Conservation (phyloP, 495 filamentous ascomycete species). For the Aspergillus carlsbadensis region DNA sequence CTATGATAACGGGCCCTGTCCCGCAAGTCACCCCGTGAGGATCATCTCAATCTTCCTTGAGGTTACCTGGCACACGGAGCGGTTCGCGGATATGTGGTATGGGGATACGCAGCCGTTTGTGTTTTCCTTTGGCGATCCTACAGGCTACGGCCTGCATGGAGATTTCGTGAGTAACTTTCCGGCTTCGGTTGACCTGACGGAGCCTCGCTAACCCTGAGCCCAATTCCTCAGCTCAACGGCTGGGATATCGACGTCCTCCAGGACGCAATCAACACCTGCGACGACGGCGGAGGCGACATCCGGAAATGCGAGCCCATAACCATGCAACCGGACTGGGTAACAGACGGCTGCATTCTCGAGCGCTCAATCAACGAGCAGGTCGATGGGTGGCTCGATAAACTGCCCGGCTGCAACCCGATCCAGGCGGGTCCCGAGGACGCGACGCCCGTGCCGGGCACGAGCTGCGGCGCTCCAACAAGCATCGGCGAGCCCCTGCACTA, state of each 20-base stretch:
- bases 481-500: constrained; percentile 7
- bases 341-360: constrained; percentile 4
- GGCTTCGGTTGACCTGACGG: too few relatives aligned
- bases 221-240: constrained; percentile 7
- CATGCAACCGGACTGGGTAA: neutral
- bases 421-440: constrained; percentile 4
- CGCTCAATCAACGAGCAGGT: constrained; percentile 7
- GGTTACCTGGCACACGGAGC: constrained; percentile 60
- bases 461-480: neutral
- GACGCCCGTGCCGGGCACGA: neutral
- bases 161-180: constrained; percentile 7
- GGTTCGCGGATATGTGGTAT: constrained; percentile 55
- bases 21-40: constrained; percentile 49
- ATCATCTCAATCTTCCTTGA: constrained; percentile 69
- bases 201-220: neutral
- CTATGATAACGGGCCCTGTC: constrained; percentile 11
- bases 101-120: constrained; percentile 63
- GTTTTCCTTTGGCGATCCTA: constrained; percentile 28
- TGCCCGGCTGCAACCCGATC: constrained; percentile 12
- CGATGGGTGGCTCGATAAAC: constrained; percentile 3
- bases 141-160: constrained; percentile 11
- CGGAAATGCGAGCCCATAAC: neutral
- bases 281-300: constrained; percentile 9
- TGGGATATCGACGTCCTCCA: constrained; percentile 15
- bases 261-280: constrained; percentile 11